Conservation (phyloP, 2,329 filamentous ascomycete species). For the Ophioceras dolichostomum region DNA sequence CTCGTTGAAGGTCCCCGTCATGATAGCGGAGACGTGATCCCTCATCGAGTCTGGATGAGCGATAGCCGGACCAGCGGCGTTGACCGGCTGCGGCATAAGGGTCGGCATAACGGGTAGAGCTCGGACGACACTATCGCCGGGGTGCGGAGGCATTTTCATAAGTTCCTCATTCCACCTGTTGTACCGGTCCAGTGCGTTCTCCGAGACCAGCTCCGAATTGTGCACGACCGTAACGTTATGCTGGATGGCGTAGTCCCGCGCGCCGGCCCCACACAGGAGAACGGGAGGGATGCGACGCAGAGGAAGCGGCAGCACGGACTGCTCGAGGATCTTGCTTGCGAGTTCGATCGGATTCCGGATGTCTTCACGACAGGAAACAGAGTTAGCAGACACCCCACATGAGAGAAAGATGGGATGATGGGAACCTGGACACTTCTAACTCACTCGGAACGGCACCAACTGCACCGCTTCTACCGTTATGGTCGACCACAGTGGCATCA, state of each 20-base stretch:
- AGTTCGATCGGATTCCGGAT: slow-evolving; percentile 87
- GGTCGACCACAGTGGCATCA: slow-evolving; percentile 87
- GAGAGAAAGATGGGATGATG: background rate
- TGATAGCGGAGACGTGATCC: slow-evolving; percentile 41
- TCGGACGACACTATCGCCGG: too few relatives aligned
- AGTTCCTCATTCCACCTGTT: slow-evolving; percentile 68
- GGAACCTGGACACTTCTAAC: slow-evolving; percentile 19
- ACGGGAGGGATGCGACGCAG: slow-evolving; percentile 87
- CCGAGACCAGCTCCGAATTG: slow-evolving; percentile 69
- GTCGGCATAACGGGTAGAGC: slow-evolving; percentile 15
- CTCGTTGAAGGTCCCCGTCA: slow-evolving; percentile 48
- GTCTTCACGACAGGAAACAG: slow-evolving; percentile 35
- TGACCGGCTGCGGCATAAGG: slow-evolving; percentile 7
- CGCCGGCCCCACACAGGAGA: slow-evolving; percentile 75
- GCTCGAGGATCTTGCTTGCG: slow-evolving; percentile 71
- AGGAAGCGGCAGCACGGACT: slow-evolving; percentile 63
- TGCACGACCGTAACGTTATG: slow-evolving; percentile 63
- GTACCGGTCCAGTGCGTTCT: slow-evolving; percentile 67
- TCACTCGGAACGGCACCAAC: slow-evolving; percentile 82
- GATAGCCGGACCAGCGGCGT: background rate
- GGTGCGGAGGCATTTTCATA: too few relatives aligned
- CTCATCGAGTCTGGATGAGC: too few relatives aligned
- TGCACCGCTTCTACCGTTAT: slow-evolving; percentile 81
- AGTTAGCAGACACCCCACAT: background rate
- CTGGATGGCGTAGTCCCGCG: slow-evolving; percentile 73